Percentiles rank a stretch among this genome's conserved stretches.
Conservation (phyloP, 2,329 filamentous ascomycete genomes). For the Claviceps fusiformis region DNA sequence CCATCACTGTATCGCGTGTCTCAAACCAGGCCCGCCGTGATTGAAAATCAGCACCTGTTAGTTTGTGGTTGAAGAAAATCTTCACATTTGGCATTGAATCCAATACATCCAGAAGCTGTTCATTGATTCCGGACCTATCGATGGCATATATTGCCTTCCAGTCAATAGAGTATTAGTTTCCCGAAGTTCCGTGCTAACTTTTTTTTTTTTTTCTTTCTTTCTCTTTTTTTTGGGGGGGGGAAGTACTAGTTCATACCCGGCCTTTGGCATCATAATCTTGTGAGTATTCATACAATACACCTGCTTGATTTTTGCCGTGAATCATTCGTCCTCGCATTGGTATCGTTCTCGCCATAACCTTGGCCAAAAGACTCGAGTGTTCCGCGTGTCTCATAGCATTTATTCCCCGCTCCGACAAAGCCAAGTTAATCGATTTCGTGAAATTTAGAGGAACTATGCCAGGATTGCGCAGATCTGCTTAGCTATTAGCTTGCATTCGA, state of each 20-base stretch:
- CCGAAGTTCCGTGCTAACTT: too few relatives aligned
- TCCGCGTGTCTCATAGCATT: slow-evolving; percentile 67
- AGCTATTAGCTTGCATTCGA: neutral
- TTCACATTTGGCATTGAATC: slow-evolving; percentile 79
- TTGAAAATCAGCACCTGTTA: slow-evolving; percentile 78
- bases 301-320: slow-evolving; percentile 53
- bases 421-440: slow-evolving; percentile 96
- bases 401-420: slow-evolving; percentile 85
- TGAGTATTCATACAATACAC: slow-evolving; percentile 61
- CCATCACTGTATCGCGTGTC: slow-evolving; percentile 23
- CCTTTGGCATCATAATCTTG: slow-evolving; percentile 87
- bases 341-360: slow-evolving; percentile 65
- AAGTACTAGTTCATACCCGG: slow-evolving; percentile 40
- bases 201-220: too few relatives aligned
- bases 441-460: slow-evolving; percentile 81
- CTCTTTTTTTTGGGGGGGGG: too few relatives aligned
- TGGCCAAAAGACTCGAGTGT: slow-evolving; percentile 53
- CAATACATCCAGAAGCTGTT: slow-evolving; percentile 67
- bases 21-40: slow-evolving; percentile 81
- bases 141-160: slow-evolving; percentile 70
- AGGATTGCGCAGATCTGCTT: slow-evolving; percentile 72
- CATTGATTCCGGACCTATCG: slow-evolving; percentile 74
- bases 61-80: slow-evolving; percentile 84
- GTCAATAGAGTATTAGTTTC: slow-evolving; percentile 3
- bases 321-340: slow-evolving; percentile 98